These are phyloP conservation scores for Cucurbita ficifolia DNA, from an alignment of 306 rosid species.

Conservation along the genomic window DNA sequence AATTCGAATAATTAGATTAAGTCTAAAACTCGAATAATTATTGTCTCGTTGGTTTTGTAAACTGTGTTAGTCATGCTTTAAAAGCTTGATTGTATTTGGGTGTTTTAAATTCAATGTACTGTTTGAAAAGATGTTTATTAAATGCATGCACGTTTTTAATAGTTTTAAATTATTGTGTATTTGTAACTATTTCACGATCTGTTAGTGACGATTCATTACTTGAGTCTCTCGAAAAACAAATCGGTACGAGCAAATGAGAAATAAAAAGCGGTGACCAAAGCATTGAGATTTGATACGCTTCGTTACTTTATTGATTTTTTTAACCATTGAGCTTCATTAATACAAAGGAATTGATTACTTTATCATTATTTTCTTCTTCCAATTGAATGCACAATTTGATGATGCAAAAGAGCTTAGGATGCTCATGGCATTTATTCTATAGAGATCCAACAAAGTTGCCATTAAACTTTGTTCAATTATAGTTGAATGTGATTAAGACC, in stretches of 20 bases:
- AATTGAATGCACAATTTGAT: background rate
- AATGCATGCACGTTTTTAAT: too few relatives aligned
- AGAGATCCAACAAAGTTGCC: constrained; percentile 1
- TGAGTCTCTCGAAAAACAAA: too few relatives aligned
- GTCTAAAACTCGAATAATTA: too few relatives aligned
- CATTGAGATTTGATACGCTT: background rate
- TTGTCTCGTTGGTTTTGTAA: too few relatives aligned
- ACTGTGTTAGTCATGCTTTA: too few relatives aligned
- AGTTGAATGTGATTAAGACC: background rate
- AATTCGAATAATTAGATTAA: too few relatives aligned
- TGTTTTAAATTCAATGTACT: too few relatives aligned
- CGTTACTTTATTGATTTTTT: background rate
- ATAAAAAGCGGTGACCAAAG: background rate
- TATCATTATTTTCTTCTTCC: background rate
- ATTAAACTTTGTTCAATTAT: background rate
- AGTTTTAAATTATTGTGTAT: too few relatives aligned
- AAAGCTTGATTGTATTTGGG: too few relatives aligned
- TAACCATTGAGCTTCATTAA: background rate
- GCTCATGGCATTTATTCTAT: constrained; percentile 2
- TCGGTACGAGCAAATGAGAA: background rate
- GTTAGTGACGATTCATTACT: too few relatives aligned
- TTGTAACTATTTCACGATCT: too few relatives aligned
- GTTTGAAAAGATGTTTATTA: too few relatives aligned
- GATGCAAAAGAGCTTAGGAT: background rate
- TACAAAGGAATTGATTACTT: background rate